Percentiles rank a stretch among this genome's conserved stretches.
phyloP scores from a whole-genome alignment of 2,329 filamentous ascomycete species.

The Colletotrichum sp. region DNA sequence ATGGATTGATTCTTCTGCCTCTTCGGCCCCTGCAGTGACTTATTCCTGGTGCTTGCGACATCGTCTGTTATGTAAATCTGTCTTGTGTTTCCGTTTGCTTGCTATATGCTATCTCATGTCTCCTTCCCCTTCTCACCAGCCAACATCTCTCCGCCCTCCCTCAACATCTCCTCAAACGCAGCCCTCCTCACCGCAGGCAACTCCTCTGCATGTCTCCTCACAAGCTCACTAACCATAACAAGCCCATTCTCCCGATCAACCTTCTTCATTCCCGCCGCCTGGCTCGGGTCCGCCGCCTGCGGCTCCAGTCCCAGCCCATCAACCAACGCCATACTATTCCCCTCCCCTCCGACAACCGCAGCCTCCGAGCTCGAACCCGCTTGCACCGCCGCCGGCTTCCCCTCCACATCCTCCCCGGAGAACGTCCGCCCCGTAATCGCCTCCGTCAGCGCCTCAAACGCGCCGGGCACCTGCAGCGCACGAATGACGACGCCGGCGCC shows the following conservation, averaged over 20 bases:
- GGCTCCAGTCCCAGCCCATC: conserved; percentile 47
- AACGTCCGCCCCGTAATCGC: conserved; percentile 52
- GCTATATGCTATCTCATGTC: neutral
- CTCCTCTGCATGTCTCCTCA: conserved; percentile 46
- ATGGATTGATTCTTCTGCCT: conserved; percentile 7
- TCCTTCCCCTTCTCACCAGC: conserved; percentile 27
- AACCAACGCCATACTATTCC: conserved; percentile 25
- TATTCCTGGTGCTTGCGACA: neutral
- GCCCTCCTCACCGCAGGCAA: conserved; percentile 42
- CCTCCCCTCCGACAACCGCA: neutral
- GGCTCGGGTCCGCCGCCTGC: conserved; percentile 49
- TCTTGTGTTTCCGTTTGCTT: neutral
- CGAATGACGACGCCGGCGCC: conserved; percentile 51
- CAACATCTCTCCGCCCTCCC: conserved; percentile 54
- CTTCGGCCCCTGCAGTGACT: neutral
- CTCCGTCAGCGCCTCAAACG: conserved; percentile 48
- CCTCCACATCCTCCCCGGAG: conserved; percentile 2
- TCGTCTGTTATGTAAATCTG: neutral
- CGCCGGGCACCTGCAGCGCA: conserved; percentile 44
- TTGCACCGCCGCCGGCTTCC: neutral
- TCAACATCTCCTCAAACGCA: conserved; percentile 54
- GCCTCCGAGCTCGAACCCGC: neutral
- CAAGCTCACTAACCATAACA: conserved; percentile 61
- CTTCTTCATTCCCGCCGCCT: conserved; percentile 49
- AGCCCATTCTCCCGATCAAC: conserved; percentile 67